Conservation (phyloP, 257 asterid genomes). For the Fraxinus cuspidata region DNA sequence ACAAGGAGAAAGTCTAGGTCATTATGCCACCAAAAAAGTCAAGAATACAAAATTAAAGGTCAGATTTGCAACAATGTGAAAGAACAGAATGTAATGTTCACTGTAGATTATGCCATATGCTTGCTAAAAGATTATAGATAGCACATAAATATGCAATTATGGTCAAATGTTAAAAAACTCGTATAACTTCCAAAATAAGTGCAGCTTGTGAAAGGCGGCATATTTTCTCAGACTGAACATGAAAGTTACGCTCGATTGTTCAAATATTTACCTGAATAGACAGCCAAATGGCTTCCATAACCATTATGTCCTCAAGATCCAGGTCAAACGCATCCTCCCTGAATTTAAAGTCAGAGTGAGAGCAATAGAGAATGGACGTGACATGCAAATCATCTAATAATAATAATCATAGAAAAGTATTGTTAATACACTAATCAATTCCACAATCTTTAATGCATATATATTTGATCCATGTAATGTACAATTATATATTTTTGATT, state of each 20-base stretch:
- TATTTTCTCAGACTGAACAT: neutral
- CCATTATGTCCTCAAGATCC: conserved; percentile 99
- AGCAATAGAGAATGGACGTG: conserved; percentile 17
- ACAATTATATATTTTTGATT: no score
- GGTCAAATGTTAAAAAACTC: conserved; percentile 6
- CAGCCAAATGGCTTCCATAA: conserved; percentile 97
- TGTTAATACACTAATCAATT: no score
- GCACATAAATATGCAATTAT: neutral
- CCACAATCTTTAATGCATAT: no score
- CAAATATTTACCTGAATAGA: conserved; percentile 78
- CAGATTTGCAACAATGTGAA: neutral
- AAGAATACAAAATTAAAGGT: neutral
- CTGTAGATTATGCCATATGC: neutral
- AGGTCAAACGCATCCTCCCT: conserved; percentile 93
- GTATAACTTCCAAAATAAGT: neutral
- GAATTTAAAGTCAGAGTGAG: conserved; percentile 28
- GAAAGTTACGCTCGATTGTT: conserved; percentile 7
- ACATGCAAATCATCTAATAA: conserved; percentile 1
- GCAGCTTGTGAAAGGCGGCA: conserved; percentile 1
- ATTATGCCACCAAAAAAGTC: neutral
- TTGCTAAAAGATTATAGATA: neutral
- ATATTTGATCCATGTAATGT: no score
- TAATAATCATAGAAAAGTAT: no score
- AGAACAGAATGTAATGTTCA: neutral
- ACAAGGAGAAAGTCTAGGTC: neutral